Conservation (phyloP, 768 basidiomycete species). For the Psilocybe cyanescens region DNA sequence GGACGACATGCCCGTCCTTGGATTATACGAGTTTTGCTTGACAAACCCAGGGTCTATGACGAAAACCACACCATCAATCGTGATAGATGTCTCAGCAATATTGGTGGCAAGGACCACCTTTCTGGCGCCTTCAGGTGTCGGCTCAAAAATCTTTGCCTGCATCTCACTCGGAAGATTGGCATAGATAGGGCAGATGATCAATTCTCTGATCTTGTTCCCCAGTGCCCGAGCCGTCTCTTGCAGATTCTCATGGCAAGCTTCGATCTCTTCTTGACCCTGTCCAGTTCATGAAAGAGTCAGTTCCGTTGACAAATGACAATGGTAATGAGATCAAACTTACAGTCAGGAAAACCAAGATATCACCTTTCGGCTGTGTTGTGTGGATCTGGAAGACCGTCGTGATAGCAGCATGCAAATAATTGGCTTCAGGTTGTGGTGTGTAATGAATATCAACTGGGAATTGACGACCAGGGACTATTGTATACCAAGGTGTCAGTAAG, state of each 20-base stretch:
- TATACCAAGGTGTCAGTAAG: background rate
- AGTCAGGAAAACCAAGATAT: constrained; percentile 96
- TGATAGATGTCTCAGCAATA: constrained; percentile 99
- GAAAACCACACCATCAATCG: constrained; percentile 98
- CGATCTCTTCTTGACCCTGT: constrained; percentile 99
- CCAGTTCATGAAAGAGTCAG: constrained; percentile 11
- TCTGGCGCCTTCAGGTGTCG: constrained; percentile 93
- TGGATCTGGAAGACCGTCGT: constrained; percentile 99
- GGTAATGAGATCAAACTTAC: constrained; percentile 43
- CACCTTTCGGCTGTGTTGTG: constrained; percentile 96
- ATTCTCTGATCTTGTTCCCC: constrained; percentile 93
- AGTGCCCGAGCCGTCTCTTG: constrained; percentile 94
- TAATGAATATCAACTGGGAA: constrained; percentile 99
- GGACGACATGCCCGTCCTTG: constrained; percentile 97
- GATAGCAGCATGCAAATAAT: constrained; percentile 97
- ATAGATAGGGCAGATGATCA: constrained; percentile 97
- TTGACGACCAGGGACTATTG: constrained; percentile 89
- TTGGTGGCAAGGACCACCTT: constrained; percentile 99
- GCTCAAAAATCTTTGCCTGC: constrained; percentile 99
- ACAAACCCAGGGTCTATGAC: constrained; percentile 99
- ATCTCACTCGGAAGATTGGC: constrained; percentile 99
- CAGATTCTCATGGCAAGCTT: constrained; percentile 94
- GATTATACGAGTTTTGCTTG: constrained; percentile 99
- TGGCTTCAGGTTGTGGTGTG: constrained; percentile 98
- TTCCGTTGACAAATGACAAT: constrained; percentile 6